Conservation (phyloP, 2,329 filamentous ascomycete species). For the Aspergillus sp. region DNA sequence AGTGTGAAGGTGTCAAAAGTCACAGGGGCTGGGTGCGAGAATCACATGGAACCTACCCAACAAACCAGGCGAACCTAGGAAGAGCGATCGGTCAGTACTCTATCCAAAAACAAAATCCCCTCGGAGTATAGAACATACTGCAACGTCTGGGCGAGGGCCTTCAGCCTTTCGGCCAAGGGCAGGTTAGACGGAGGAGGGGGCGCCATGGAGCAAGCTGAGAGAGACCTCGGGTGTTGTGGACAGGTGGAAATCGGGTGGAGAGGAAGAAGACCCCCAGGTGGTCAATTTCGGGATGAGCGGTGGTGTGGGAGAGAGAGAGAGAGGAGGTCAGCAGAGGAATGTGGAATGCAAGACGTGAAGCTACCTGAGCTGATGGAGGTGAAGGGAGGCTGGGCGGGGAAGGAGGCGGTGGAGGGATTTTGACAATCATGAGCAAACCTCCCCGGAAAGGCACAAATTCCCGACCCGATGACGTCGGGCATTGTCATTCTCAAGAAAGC, state of each 20-base stretch:
- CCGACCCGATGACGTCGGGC: background rate
- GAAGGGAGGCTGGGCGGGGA: background rate
- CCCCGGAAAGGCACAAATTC: background rate
- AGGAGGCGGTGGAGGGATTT: background rate
- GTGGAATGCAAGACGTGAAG: background rate
- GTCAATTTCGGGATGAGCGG: too few relatives aligned
- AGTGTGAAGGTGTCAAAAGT: background rate
- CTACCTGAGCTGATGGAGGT: background rate
- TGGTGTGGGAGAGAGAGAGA: background rate
- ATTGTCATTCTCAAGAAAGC: background rate
- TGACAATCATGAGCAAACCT: background rate
- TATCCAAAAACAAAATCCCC: constrained; percentile 5
- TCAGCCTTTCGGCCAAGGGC: constrained; percentile 71
- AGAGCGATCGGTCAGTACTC: constrained; percentile 33
- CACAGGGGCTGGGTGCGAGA: background rate
- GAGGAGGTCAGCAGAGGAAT: background rate
- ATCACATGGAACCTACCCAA: constrained; percentile 61
- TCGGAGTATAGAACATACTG: constrained; percentile 68
- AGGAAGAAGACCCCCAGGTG: background rate
- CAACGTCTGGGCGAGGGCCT: constrained; percentile 79
- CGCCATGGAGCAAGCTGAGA: constrained; percentile 53
- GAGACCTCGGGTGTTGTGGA: background rate
- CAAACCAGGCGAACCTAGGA: constrained; percentile 66
- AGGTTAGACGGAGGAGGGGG: constrained; percentile 68
- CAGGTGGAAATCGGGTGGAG: background rate